Evolutionary conservation across 2,329 filamentous ascomycete genomes (phyloP), one percentile per base, ranked within the genome.

Genomic region (Magnaporthiopsis rhizophila): DNA sequence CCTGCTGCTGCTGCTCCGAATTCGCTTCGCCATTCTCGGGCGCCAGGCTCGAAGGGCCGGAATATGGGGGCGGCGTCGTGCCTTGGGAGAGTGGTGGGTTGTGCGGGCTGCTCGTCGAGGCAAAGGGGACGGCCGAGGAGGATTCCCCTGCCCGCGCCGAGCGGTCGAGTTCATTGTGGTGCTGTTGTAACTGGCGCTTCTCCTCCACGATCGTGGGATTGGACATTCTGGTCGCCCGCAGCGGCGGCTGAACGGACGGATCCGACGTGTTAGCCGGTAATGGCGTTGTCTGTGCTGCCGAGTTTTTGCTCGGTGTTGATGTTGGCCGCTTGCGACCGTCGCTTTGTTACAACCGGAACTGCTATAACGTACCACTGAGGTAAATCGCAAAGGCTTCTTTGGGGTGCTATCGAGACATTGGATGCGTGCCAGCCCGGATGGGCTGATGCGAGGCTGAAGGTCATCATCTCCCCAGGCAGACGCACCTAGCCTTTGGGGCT

Each of bases 41-140:
- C 26, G 67, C 67, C 24, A 64, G 64, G 60, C 65, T 69, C 50
- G 68, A 71, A 7, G 75, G 74, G 53, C 71, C 74, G 1, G 75
- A 75, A 67, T 77, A 77, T 0, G 74, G 73, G 11, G 75, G 75
- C 21, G 74, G 74, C 7, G 57, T 58, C 2, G 64, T 15, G 18
- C 15, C 38, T 18, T 18, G 38, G 15, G 38, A 3, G 9, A 62
- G 8, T 62, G 56, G 45, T 30, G 45, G 26, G 38, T 18, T 59
- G 13, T 26, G 21, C 4, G 34, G 13, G 64, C 34, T 45, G 45
- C 32, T 24, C 6, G 26, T 12, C 28, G 56, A 18, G 13, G 38
- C 15, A 15, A 18, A 45, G 3, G 38, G 38, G 38, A 13, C 34
- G 34, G 34, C 38, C 6, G 38, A 28, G 21, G 45, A 53, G 8